Base-by-base conservation (phyloP, 176 grass and related monocot species). In the Elymus sibiricus region DNA sequence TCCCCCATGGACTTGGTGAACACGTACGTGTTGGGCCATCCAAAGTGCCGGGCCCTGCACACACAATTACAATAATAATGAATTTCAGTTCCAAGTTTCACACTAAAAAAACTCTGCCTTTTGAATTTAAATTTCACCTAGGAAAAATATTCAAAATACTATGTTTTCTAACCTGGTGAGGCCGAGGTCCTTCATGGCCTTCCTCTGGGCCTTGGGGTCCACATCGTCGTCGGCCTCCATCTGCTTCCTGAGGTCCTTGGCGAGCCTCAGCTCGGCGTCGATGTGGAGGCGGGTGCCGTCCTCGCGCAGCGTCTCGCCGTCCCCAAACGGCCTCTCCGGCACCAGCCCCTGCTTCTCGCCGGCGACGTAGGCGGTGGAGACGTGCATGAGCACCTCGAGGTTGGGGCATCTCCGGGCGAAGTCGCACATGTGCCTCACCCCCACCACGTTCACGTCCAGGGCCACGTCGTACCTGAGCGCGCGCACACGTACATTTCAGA, bases 1-100 rank as follows among this genome's bases (percentile, higher is more conserved):
- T 98, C 95, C 16, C 91, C 93, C 80, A 98, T 80, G 64, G 95
- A 93, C 84, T 98, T 98, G 81, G 77, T 98, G 89, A 90, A 95
- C n/a, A 98, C 93, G 70, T 98, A 98, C 25, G 95, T 98, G 73
- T 98, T 98, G 49, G 95, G 91, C 95, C 95, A 98, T 3, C 95
- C 95, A 31, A 87, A 98, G 62, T 90, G 79, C 9, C 89, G 78
- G 11, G 95, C 95, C 83, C 95, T 95, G 69, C 51, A 27, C 22
- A 9, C 2, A 34, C 19, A 49, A 49, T 49, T 6, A 5, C 13
- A 47, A 47, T 19, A 51, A 15, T 11, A 13, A 4, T 53, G 51
- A 21, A 55, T 55, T 55, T 55, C 51, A 55, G 51, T 55, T 55
- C 17, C 51, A 55, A 2, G 17, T 21, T 55, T 21, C 6, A 55